A percentile compares a stretch with the other conserved stretches of the same genome.
Evolutionary conservation across 2,329 filamentous ascomycete species (phyloP).

Genomic region (Xylariaceae sp.): DNA sequence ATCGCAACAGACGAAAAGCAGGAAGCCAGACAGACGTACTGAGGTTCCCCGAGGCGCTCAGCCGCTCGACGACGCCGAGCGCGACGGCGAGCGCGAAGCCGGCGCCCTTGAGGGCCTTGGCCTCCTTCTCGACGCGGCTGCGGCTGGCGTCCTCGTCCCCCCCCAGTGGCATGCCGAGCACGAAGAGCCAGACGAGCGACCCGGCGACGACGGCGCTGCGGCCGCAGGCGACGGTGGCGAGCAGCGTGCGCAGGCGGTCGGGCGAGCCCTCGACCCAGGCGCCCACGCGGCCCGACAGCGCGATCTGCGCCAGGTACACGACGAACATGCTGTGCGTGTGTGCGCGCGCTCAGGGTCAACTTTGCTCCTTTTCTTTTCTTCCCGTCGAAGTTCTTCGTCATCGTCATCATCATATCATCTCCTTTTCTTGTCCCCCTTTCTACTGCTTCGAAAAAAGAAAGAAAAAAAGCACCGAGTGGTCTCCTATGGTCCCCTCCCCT

Average conservation of each 20-base stretch:
- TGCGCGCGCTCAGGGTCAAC: too few relatives aligned
- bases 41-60: conserved; percentile 34
- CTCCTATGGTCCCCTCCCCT: too few relatives aligned
- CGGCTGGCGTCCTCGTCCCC: conserved; percentile 8
- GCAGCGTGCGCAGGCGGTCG: conserved; percentile 31
- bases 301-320: conserved; percentile 30
- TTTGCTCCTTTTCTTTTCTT: too few relatives aligned
- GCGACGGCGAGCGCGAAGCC: conserved; percentile 28
- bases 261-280: conserved; percentile 33
- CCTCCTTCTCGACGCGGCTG: conserved; percentile 14
- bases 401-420: too few relatives aligned
- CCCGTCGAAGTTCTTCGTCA: too few relatives aligned
- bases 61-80: conserved; percentile 33
- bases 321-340: conserved; percentile 24
- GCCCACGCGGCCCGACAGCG: conserved; percentile 34
- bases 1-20: too few relatives aligned
- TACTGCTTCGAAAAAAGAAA: too few relatives aligned
- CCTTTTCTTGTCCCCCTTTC: too few relatives aligned
- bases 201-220: conserved; percentile 32
- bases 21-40: too few relatives aligned
- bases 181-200: conserved; percentile 31
- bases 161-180: conserved; percentile 22
- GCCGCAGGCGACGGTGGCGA: conserved; percentile 34
- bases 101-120: conserved; percentile 19
- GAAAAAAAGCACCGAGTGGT: too few relatives aligned